Conservation (phyloP, 176 grass and related monocot species). For the Aegilops sharonensis region DNA sequence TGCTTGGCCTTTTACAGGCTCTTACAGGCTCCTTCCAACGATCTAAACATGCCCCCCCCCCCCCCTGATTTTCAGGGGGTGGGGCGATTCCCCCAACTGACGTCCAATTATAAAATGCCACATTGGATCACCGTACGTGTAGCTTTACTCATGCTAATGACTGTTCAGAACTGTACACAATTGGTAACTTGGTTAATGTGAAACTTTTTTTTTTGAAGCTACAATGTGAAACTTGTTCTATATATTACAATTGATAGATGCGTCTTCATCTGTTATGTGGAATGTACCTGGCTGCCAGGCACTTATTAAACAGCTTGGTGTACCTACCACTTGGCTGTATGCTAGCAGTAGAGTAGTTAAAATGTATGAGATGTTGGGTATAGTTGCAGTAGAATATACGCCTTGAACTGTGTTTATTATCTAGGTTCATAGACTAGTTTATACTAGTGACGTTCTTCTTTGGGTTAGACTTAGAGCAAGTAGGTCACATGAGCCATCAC, state of each 20-base stretch:
- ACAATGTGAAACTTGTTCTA: conserved; percentile 6
- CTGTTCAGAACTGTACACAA: not conserved
- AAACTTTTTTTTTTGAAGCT: not conserved
- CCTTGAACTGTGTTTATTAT: conserved; percentile 19
- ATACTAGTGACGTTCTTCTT: not conserved
- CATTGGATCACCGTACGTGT: too few species aligned
- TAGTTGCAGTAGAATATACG: not conserved
- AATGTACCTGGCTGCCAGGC: not conserved
- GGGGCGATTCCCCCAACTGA: too few species aligned
- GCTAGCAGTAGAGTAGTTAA: too few species aligned
- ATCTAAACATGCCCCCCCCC: too few species aligned
- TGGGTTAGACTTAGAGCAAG: not conserved
- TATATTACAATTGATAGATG: not conserved
- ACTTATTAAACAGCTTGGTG: too few species aligned
- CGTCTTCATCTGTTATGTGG: not conserved
- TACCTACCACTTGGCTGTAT: not conserved
- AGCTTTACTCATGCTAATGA: not conserved
- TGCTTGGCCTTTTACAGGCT: too few species aligned
- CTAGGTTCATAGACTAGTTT: not conserved
- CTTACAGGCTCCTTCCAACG: too few species aligned
- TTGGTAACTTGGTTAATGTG: conserved; percentile 13
- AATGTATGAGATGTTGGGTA: not conserved
- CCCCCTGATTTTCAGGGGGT: too few species aligned
- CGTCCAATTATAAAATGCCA: too few species aligned
- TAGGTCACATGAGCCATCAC: too few species aligned